phyloP scores from a whole-genome alignment of 1,139 yeast species.

The Hansenula lynferdii region DNA sequence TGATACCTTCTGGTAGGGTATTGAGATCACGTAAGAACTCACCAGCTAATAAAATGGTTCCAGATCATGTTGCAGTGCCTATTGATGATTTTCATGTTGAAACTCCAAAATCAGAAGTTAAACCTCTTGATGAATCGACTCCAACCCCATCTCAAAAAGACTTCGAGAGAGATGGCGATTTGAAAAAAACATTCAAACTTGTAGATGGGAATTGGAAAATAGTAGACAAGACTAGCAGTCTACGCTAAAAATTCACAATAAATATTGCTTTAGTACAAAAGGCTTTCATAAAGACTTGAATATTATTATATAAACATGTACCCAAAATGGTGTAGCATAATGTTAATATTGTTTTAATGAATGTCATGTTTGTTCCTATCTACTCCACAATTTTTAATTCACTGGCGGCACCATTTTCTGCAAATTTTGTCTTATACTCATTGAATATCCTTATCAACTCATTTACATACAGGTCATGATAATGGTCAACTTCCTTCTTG shows the following conservation, averaged over 20 bases:
- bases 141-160: not conserved
- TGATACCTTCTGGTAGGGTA: too few relatives aligned
- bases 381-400: constrained; percentile 40
- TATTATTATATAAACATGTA: too few relatives aligned
- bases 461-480: constrained; percentile 68
- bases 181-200: not conserved
- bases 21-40: constrained; percentile 12
- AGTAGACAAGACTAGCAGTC: not conserved
- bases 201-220: not conserved
- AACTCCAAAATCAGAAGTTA: not conserved
- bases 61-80: constrained; percentile 3
- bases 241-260: too few relatives aligned
- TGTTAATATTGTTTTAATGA: too few relatives aligned
- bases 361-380: too few relatives aligned
- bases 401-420: constrained; percentile 37
- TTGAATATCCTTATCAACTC: constrained; percentile 64
- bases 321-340: too few relatives aligned
- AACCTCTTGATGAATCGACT: not conserved
- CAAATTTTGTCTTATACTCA: constrained; percentile 59
- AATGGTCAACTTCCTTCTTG: constrained; percentile 53
- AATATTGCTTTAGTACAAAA: too few relatives aligned
- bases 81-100: not conserved
- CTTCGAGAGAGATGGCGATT: not conserved
- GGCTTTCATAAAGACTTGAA: too few relatives aligned
- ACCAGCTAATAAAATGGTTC: constrained; percentile 8